Base-by-base conservation (phyloP, 2,329 filamentous ascomycete genomes). In the Chalaropsis ovoidea region DNA sequence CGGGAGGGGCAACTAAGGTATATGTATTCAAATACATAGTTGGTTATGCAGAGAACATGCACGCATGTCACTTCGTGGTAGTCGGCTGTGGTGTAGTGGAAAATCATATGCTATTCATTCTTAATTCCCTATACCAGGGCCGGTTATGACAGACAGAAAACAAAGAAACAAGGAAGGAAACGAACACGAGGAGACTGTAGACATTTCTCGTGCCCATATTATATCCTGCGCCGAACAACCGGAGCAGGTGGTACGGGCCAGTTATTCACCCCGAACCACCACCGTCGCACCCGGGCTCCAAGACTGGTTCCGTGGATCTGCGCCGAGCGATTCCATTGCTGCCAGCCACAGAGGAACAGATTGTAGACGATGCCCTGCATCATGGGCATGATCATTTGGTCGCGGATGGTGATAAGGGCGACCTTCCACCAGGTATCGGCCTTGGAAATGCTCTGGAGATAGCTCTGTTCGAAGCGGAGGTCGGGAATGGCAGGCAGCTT, bases 401-500 rank as follows among this genome's bases (percentile, higher is more conserved):
- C 94, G 72, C 90, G 81, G 43, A 89, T 75, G 19, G 94, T 99
- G 70, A 99, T 93, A 78, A 87, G 88, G 7, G 83, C 81, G 41
- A 99, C 83, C 74, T 85, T 84, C 78, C 88, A 86, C 85, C 86
- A 92, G 27, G 84, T 86, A 70, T 94, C 84, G 43, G 91, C 90
- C 65, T 84, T 81, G 69, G 87, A 83, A 70, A 99, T 88, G 77
- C 91, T 95, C 71, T 89, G 87, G 65, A 99, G 82, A 75, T 99
- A 99, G 80, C 92, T 96, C 81, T 99, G 94, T 78, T 99, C 94
- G 77, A 97, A 97, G 54, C 94, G 85, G 70, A 99, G 79, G 77
- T 99, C 94, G 3, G 92, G 91, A 72, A 96, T 82, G 8, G 85
- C 83, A 39, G 82, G 83, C 65, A 86, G 77, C 49, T 76, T 74